Conservation (phyloP, 306 rosid genomes). For the Glycine latifolia region DNA sequence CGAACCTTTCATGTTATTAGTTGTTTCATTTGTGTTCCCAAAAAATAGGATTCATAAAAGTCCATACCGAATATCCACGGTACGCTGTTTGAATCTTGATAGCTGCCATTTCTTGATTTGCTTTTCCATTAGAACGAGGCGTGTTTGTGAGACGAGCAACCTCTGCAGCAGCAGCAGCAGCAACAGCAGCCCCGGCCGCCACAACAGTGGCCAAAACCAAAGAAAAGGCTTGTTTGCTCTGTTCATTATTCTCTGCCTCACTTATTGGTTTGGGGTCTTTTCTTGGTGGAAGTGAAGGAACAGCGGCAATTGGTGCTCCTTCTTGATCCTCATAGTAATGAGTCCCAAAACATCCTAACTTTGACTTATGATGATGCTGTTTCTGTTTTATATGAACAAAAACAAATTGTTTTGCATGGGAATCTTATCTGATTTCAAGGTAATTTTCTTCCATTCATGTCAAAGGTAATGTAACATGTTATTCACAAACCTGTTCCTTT, state of each 20-base stretch:
- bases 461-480: background rate
- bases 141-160: constrained; percentile 64
- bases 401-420: constrained; percentile 6
- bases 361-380: constrained; percentile 53
- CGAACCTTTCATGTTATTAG: too few relatives aligned
- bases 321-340: constrained; percentile 48
- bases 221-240: constrained; percentile 75
- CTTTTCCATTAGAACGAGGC: constrained; percentile 50
- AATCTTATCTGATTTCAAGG: constrained; percentile 7
- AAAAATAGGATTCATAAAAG: background rate
- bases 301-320: constrained; percentile 36
- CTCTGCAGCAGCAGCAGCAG: constrained; percentile 74
- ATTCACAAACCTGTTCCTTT: constrained; percentile 76
- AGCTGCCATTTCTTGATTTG: constrained; percentile 66
- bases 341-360: constrained; percentile 71
- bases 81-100: constrained; percentile 76
- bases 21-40: background rate
- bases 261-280: constrained; percentile 42
- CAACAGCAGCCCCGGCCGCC: constrained; percentile 90
- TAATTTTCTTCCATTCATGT: background rate
- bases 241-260: constrained; percentile 59
- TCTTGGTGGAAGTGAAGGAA: constrained; percentile 50
- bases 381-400: constrained; percentile 50
- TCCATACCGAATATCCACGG: constrained; percentile 77
- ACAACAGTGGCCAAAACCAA: constrained; percentile 83